phyloP scores from a whole-genome alignment of 108 stramenopile species.

The Conticribra guillardii region DNA sequence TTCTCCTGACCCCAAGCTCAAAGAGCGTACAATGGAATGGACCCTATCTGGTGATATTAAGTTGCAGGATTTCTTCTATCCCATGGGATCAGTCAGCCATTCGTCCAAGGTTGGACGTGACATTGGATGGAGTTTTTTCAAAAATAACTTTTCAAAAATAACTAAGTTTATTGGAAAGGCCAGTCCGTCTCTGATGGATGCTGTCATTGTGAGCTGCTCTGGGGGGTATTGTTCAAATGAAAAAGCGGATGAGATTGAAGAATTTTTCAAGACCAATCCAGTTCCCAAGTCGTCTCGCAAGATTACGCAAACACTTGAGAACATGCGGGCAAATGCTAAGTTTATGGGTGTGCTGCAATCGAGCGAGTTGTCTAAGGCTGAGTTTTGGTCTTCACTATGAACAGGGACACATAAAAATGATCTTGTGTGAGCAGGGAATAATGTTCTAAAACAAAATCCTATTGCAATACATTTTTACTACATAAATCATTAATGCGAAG shows the following conservation, averaged over 20 bases:
- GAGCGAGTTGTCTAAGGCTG: conserved; percentile 61
- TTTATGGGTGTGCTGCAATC: conserved; percentile 64
- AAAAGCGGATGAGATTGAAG: conserved; percentile 92
- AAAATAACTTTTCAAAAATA: conserved; percentile 81
- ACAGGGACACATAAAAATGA: too few relatives aligned
- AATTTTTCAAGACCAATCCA: conserved; percentile 84
- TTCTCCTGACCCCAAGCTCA: conserved; percentile 69
- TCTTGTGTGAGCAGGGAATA: too few relatives aligned
- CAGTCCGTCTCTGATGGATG: conserved; percentile 89
- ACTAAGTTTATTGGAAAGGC: conserved; percentile 88
- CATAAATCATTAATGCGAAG: too few relatives aligned
- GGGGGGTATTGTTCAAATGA: conserved; percentile 79
- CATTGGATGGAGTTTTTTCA: conserved; percentile 90
- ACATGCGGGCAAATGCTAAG: conserved; percentile 81
- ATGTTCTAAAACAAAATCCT: too few relatives aligned
- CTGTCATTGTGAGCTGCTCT: conserved; percentile 83
- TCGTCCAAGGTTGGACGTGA: conserved; percentile 80
- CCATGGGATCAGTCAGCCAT: conserved; percentile 81
- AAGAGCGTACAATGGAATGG: conserved; percentile 88
- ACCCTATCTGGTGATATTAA: conserved; percentile 91
- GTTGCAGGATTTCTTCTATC: conserved; percentile 98
- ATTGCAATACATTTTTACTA: too few relatives aligned
- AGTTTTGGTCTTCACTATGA: conserved; percentile 65
- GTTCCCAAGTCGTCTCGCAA: conserved; percentile 82
- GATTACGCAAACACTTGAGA: conserved; percentile 86